Evolutionary conservation across 108 stramenopile species (phyloP).

Genomic region (Skeletonema marinoi): DNA sequence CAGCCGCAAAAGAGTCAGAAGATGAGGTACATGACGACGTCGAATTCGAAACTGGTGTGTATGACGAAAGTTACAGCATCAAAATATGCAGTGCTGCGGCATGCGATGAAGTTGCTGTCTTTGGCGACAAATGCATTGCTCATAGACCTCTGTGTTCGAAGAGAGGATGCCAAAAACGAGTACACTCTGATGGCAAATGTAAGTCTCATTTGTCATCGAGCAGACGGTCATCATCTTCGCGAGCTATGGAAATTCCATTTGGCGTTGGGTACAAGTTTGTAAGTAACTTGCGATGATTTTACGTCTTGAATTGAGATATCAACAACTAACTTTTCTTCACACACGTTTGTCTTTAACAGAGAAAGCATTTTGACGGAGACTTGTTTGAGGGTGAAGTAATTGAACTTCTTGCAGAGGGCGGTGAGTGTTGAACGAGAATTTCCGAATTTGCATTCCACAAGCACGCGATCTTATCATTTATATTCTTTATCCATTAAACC

Average conservation of each 20-base stretch:
- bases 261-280: constrained; percentile 27
- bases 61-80: not conserved
- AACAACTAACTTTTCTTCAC: not conserved
- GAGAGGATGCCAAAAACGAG: not conserved
- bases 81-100: constrained; percentile 1
- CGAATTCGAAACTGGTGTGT: not conserved
- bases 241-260: not conserved
- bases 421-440: constrained; percentile 4
- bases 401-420: constrained; percentile 11
- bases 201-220: not conserved
- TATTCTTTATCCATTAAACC: not conserved
- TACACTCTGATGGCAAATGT: not conserved
- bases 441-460: not conserved
- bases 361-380: constrained; percentile 2
- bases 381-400: constrained; percentile 26
- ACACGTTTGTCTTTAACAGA: constrained; percentile 1
- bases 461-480: not conserved
- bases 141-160: not conserved
- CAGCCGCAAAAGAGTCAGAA: not conserved
- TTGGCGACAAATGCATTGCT: not conserved
- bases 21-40: not conserved
- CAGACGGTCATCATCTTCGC: not conserved
- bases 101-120: constrained; percentile 2
- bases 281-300: not conserved
- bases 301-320: not conserved